Evolutionary conservation across 2,329 filamentous ascomycete species (phyloP).

Genomic region (Colletotrichum tanaceti): DNA sequence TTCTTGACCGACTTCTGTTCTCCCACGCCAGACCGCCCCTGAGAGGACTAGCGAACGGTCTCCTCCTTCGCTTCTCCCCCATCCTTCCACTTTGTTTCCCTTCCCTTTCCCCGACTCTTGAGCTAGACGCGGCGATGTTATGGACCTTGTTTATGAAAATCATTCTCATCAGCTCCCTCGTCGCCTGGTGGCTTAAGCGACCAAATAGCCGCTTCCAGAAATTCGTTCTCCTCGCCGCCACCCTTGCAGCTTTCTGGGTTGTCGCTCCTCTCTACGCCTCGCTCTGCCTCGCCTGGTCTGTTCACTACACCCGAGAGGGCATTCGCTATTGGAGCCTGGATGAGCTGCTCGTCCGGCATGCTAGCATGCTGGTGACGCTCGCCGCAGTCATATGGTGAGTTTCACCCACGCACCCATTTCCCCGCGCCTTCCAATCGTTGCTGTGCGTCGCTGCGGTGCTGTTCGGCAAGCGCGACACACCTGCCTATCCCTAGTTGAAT

Average conservation of each 20-base stretch:
- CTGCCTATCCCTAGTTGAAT: background rate
- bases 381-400: conserved; percentile 66
- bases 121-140: conserved; percentile 42
- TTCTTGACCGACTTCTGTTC: conserved; percentile 33
- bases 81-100: conserved; percentile 17
- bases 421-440: conserved; percentile 19
- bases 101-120: conserved; percentile 20
- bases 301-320: conserved; percentile 40
- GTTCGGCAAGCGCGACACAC: conserved; percentile 12
- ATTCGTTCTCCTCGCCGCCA: conserved; percentile 35
- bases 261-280: conserved; percentile 38
- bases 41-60: conserved; percentile 39
- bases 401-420: conserved; percentile 12
- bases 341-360: conserved; percentile 60
- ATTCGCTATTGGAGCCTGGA: conserved; percentile 55
- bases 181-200: conserved; percentile 42
- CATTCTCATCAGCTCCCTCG: conserved; percentile 41
- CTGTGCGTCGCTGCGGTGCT: conserved; percentile 5
- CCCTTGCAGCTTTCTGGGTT: conserved; percentile 39
- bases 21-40: conserved; percentile 28
- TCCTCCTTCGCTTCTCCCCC: conserved; percentile 35
- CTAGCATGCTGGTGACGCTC: conserved; percentile 66
- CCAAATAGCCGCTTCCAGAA: conserved; percentile 37
- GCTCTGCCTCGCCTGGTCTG: conserved; percentile 35
- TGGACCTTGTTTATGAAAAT: conserved; percentile 42